Percentiles rank a stretch among this genome's conserved stretches.
Conservation (phyloP, 495 filamentous ascomycete genomes). For the Aspergillus cavernicola region DNA sequence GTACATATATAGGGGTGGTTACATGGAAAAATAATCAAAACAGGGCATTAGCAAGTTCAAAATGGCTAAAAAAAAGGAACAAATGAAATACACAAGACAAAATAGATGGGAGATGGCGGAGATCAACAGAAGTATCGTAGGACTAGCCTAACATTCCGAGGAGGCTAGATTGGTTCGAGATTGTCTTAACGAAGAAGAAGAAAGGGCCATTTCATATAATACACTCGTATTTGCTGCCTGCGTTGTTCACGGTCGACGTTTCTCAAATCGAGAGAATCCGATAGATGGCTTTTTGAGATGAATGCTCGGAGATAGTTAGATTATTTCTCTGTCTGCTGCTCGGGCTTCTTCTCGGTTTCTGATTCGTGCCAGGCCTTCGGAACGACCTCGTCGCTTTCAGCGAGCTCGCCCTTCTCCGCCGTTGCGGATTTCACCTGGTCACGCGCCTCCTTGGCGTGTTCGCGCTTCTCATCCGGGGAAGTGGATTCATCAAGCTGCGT, state of each 20-base stretch:
- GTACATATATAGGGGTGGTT: constrained; percentile 8
- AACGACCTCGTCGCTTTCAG: constrained; percentile 43
- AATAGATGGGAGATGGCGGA: too few relatives aligned
- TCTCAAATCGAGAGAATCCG: too few relatives aligned
- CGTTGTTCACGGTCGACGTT: too few relatives aligned
- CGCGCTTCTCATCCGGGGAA: constrained; percentile 25
- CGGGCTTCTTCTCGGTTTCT: constrained; percentile 27
- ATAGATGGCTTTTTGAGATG: too few relatives aligned
- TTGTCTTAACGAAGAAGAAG: too few relatives aligned
- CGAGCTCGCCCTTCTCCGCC: constrained; percentile 19
- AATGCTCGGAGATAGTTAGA: too few relatives aligned
- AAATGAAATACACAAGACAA: background rate
- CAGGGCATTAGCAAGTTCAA: background rate
- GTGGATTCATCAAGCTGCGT: constrained; percentile 19
- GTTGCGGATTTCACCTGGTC: constrained; percentile 22
- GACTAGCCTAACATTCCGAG: too few relatives aligned
- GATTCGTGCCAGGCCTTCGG: constrained; percentile 51
- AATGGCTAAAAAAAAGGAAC: background rate
- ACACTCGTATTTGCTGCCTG: too few relatives aligned
- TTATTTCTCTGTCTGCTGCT: constrained; percentile 28
- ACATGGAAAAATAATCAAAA: background rate
- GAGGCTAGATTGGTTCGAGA: too few relatives aligned
- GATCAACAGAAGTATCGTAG: too few relatives aligned
- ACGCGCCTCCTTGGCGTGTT: constrained; percentile 24
- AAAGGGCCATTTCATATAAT: too few relatives aligned